Base-by-base conservation (phyloP, 2,329 filamentous ascomycete genomes). In the Colletotrichum spaethianum region DNA sequence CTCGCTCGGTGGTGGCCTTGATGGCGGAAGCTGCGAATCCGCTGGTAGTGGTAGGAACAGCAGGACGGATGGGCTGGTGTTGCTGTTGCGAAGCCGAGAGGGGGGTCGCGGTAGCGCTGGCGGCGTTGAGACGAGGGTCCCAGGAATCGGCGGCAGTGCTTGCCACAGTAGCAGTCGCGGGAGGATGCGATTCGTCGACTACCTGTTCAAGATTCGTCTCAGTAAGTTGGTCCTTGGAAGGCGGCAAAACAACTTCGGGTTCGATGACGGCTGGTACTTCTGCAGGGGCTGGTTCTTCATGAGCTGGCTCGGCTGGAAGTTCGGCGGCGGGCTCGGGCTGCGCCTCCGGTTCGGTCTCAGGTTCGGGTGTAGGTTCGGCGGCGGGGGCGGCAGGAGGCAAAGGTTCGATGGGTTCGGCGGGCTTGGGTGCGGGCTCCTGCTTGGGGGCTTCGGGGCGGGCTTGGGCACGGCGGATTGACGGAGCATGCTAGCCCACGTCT, bases 161-260 rank as follows among this genome's bases (percentile, higher is more conserved):
- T 75, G 94, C 94, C 75, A 91, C 93, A 57, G 96, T 98, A 75
- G 92, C 93, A 65, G 94, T 96, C 57, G 92, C 89, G 26, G 92
- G 90, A 50, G 94, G 93, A 69, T 91, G 86, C 53, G 96, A 97
- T 67, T 88, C 89, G 83, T 98, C 95, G 75, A 92, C 93, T 76
- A 98, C 88, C 83, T 96, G 94, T 81, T 98, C 95, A 70, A 98
- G 92, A 83, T 98, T 98, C 77, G 92, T 93, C 84, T 96, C 92
- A 36, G 96, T 98, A 75, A 98, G 89, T 78, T 95, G 91, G 81
- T 95, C 94, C 83, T 93, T 92, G 31, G 94, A 89, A 20, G 93
- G 92, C 59, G 89, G 88, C 56, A 96, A 82, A 59, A 88, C 85
- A 62, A 87, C 82, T 77, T 88, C 88, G 65, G 87, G 82, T 71